Conservation (phyloP, 208 protist species). For the Strigomonas culicis region DNA sequence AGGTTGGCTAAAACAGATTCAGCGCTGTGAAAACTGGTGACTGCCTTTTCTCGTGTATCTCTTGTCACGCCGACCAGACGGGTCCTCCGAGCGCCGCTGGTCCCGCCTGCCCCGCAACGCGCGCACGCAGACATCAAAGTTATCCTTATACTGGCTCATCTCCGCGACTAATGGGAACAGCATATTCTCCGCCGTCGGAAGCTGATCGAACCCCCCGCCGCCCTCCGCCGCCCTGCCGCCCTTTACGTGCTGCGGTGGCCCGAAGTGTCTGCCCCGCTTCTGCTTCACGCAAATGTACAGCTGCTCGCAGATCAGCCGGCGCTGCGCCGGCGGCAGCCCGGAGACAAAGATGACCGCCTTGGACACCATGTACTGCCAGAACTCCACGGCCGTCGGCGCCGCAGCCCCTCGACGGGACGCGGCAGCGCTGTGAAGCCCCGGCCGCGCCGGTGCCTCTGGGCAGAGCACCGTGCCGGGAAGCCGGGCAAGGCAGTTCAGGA, state of each 20-base stretch:
- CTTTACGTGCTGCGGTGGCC: neutral
- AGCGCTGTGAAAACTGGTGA: conserved; percentile 10
- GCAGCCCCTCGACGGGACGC: neutral
- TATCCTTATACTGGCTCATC: conserved; percentile 44
- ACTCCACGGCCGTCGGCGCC: conserved; percentile 32
- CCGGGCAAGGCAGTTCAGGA: conserved; percentile 46
- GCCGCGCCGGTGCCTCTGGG: conserved; percentile 16
- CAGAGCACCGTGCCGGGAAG: conserved; percentile 49
- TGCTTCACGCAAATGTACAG: conserved; percentile 44
- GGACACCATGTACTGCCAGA: conserved; percentile 73
- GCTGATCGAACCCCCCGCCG: neutral
- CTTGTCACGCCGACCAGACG: neutral
- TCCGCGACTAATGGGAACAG: conserved; percentile 61
- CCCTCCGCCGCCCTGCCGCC: neutral
- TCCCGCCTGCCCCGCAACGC: neutral
- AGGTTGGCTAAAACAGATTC: neutral
- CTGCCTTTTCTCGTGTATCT: neutral
- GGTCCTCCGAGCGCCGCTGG: neutral
- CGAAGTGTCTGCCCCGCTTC: conserved; percentile 29
- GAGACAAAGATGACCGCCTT: conserved; percentile 81
- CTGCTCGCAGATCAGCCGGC: conserved; percentile 35
- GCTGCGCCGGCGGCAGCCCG: conserved; percentile 32
- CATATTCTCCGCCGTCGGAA: conserved; percentile 22
- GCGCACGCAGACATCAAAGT: conserved; percentile 34
- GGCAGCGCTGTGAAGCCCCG: neutral